These are phyloP conservation scores for Cocos nucifera DNA, from an alignment of 176 grass and related monocot species.

Conservation along the genomic window DNA sequence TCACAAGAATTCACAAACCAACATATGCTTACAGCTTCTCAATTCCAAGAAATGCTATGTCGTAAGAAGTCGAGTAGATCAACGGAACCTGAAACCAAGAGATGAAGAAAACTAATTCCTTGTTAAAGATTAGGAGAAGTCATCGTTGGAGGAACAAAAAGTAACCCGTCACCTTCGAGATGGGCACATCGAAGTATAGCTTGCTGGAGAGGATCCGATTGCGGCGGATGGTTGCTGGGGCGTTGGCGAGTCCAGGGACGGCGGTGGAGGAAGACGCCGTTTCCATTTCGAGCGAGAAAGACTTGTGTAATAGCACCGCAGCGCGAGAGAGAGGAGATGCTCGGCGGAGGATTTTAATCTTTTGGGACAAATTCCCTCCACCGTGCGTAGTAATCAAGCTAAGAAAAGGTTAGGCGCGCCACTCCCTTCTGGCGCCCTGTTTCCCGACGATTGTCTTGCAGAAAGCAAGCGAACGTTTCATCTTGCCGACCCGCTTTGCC, in stretches of 20 bases:
- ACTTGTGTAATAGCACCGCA: neutral
- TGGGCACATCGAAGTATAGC: conserved; percentile 75
- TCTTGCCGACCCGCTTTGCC: no score
- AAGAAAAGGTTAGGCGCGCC: neutral
- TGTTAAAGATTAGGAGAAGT: no score
- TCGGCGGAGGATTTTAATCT: no score
- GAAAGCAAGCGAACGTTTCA: no score
- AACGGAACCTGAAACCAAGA: conserved; percentile 39
- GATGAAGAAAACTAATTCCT: no score
- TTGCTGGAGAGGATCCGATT: conserved; percentile 85
- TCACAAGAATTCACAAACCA: no score
- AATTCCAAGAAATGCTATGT: conserved; percentile 75
- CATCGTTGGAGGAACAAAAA: neutral
- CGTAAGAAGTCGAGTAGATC: conserved; percentile 69
- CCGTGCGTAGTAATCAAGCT: neutral
- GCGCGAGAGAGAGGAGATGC: neutral
- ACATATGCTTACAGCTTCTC: conserved; percentile 70
- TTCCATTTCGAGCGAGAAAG: conserved; percentile 27
- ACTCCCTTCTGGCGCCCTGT: no score
- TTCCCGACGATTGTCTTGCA: no score
- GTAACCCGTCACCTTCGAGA: conserved; percentile 42
- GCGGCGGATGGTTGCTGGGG: conserved; percentile 30
- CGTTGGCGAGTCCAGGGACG: neutral
- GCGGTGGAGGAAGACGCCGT: conserved; percentile 20
- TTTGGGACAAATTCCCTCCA: no score